phyloP scores from a whole-genome alignment of 2,329 filamentous ascomycete genomes.

The Claviceps lovelessii region DNA sequence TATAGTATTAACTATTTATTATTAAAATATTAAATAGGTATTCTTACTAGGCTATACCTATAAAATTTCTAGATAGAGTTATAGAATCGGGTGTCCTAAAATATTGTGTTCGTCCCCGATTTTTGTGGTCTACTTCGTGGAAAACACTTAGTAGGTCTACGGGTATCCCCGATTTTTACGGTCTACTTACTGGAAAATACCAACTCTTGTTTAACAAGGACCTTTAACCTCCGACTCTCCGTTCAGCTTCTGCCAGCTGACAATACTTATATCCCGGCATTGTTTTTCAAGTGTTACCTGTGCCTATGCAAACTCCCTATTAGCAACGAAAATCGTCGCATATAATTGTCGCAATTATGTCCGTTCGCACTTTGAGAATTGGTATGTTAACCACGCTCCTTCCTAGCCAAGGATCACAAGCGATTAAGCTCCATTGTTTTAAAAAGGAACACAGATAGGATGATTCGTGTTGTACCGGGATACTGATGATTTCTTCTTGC shows the following conservation, averaged over 20 bases:
- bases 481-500: neutral
- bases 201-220: too few species aligned
- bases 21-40: too few species aligned
- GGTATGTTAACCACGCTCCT: conserved; percentile 11
- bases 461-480: neutral
- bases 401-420: neutral
- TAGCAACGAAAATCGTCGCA: neutral
- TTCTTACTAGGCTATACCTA: too few species aligned
- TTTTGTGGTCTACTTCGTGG: too few species aligned
- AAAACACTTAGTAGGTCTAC: too few species aligned
- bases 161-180: too few species aligned
- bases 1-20: too few species aligned
- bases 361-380: conserved; percentile 28
- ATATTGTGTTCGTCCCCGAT: too few species aligned
- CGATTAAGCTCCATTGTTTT: too few species aligned
- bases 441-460: neutral
- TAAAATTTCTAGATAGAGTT: too few species aligned
- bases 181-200: too few species aligned
- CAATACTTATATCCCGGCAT: neutral
- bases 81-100: too few species aligned
- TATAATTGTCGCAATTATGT: conserved; percentile 18
- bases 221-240: neutral
- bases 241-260: neutral
- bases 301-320: neutral
- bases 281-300: neutral